Conservation (phyloP, 164 flowering plant species). For the Annona squamosa region DNA sequence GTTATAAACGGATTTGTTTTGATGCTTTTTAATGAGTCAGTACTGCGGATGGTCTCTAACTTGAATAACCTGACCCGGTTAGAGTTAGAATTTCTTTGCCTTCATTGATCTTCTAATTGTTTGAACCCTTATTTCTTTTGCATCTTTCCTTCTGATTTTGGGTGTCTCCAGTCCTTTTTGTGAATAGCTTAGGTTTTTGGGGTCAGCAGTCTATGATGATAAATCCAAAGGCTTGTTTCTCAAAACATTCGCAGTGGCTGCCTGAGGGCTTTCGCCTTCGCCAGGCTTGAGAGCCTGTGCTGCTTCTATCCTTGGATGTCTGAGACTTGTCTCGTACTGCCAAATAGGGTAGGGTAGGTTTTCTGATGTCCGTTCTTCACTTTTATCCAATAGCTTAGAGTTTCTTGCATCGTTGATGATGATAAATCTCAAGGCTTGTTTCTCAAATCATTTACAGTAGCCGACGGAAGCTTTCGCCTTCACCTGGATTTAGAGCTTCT, state of each 20-base stretch:
- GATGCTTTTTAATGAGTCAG: too few species aligned
- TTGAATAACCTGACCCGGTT: too few species aligned
- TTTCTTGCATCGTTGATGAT: background rate
- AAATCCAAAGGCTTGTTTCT: slow-evolving; percentile 41
- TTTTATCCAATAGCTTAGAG: slow-evolving; percentile 1
- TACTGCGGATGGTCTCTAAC: too few species aligned
- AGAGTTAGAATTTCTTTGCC: too few species aligned
- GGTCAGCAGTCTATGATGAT: slow-evolving; percentile 1
- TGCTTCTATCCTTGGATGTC: slow-evolving; percentile 11
- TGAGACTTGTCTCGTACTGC: background rate
- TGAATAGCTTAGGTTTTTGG: background rate
- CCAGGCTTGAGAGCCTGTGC: slow-evolving; percentile 12
- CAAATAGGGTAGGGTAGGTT: too few species aligned
- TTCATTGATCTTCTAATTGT: too few species aligned
- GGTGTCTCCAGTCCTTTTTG: background rate
- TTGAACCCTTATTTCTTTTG: too few species aligned
- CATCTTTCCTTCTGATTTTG: too few species aligned
- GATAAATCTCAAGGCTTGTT: slow-evolving; percentile 33
- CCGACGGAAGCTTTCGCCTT: slow-evolving; percentile 64
- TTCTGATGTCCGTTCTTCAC: too few species aligned
- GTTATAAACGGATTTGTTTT: too few species aligned
- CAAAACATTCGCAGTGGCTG: slow-evolving; percentile 74
- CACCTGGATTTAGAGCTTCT: slow-evolving; percentile 12
- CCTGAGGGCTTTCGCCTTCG: slow-evolving; percentile 56
- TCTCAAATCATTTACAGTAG: slow-evolving; percentile 69